These are phyloP conservation scores for Populus simonii DNA, from an alignment of 345 rosid genomes.

Conservation along the genomic window DNA sequence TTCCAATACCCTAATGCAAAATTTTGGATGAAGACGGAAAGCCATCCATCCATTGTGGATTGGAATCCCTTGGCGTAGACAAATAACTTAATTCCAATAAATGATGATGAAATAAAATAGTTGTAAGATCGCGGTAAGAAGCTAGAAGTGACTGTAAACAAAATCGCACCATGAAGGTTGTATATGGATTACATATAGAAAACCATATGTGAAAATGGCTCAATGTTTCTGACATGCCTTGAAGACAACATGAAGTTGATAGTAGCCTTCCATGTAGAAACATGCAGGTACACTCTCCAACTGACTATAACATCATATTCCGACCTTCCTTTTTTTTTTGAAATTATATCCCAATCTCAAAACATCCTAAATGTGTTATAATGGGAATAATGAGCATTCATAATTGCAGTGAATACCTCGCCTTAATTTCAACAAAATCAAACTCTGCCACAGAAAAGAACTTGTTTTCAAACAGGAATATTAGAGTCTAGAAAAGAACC, in stretches of 20 bases:
- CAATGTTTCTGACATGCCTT: background rate
- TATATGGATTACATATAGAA: background rate
- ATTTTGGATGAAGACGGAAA: background rate
- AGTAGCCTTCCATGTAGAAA: background rate
- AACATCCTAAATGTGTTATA: background rate
- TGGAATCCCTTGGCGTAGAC: background rate
- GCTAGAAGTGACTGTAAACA: background rate
- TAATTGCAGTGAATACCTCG: background rate
- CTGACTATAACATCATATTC: background rate
- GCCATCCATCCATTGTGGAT: background rate
- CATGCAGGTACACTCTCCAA: background rate
- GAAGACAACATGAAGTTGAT: background rate
- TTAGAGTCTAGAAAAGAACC: background rate
- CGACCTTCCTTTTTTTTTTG: background rate
- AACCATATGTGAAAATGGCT: background rate
- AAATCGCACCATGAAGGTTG: background rate
- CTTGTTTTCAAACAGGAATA: background rate
- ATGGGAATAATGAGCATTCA: background rate
- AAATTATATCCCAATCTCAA: background rate
- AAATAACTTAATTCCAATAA: background rate
- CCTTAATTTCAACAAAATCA: background rate
- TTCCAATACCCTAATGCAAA: no score
- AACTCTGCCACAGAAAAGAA: background rate
- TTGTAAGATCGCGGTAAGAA: background rate
- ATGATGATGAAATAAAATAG: background rate